Percentiles rank a stretch among this genome's conserved stretches.
Evolutionary conservation across 306 rosid species (phyloP).

Genomic region (Cicer arietinum): DNA sequence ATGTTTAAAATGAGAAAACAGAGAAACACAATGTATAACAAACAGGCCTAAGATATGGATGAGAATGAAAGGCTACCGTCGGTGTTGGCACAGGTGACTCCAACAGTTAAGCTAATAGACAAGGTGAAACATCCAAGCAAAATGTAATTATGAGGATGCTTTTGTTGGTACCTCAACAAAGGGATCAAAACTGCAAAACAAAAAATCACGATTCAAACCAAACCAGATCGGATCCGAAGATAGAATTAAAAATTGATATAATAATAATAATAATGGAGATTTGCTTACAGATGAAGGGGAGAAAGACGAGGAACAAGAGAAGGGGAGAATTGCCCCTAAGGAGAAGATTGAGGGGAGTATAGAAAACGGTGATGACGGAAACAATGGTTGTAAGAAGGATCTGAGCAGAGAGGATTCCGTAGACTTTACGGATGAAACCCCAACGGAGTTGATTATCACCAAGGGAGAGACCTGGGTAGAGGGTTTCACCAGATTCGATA

Average conservation of each 20-base stretch:
- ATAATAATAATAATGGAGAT: too few relatives aligned
- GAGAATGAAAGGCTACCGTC: constrained; percentile 57
- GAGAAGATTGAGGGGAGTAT: constrained; percentile 73
- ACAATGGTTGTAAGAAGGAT: constrained; percentile 79
- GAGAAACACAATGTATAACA: too few relatives aligned
- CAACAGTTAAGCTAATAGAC: constrained; percentile 81
- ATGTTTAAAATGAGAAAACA: too few relatives aligned
- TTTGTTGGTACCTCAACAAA: constrained; percentile 76
- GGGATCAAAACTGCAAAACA: constrained; percentile 84
- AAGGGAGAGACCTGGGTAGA: constrained; percentile 75
- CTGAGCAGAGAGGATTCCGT: constrained; percentile 87
- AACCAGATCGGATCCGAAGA: neutral
- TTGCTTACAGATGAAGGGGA: constrained; percentile 76
- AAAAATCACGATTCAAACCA: neutral
- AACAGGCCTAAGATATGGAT: too few relatives aligned
- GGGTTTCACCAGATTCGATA: constrained; percentile 80
- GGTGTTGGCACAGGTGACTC: constrained; percentile 82
- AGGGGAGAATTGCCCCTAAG: constrained; percentile 75
- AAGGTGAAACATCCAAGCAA: constrained; percentile 88
- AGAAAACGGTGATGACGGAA: constrained; percentile 77
- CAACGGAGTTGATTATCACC: constrained; percentile 97
- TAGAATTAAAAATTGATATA: neutral
- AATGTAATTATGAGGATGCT: constrained; percentile 82
- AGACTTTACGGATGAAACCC: constrained; percentile 96
- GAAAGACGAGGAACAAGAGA: constrained; percentile 75